Evolutionary conservation across 2,329 filamentous ascomycete genomes (phyloP).

Genomic region (Pseudomassariella vexata): DNA sequence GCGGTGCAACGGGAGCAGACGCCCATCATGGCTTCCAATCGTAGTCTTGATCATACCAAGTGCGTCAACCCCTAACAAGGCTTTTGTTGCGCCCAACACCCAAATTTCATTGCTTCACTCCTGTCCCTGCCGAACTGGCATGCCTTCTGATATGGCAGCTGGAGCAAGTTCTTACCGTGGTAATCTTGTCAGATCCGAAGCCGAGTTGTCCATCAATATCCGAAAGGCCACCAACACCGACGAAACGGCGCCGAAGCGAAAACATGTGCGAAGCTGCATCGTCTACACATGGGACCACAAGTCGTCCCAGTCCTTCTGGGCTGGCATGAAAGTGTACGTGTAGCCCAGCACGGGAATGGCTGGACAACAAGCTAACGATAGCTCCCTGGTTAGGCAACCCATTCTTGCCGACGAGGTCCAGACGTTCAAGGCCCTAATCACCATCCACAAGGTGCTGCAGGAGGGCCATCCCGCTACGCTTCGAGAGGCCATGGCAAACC

Average conservation of each 20-base stretch:
- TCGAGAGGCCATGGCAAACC: constrained; percentile 82
- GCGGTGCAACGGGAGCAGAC: no score
- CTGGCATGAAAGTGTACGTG: constrained; percentile 95
- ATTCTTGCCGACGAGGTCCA: constrained; percentile 97
- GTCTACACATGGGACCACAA: constrained; percentile 99
- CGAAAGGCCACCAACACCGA: constrained; percentile 64
- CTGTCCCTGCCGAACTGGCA: no score
- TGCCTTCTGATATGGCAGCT: no score
- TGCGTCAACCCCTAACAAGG: constrained; percentile 16
- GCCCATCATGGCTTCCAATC: constrained; percentile 23
- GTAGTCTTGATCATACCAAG: constrained; percentile 27
- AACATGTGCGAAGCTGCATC: constrained; percentile 97
- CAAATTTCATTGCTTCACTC: no score
- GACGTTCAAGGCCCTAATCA: constrained; percentile 97
- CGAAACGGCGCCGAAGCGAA: constrained; percentile 66
- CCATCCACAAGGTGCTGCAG: constrained; percentile 93
- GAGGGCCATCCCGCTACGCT: constrained; percentile 88
- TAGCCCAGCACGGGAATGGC: background rate
- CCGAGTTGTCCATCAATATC: constrained; percentile 65
- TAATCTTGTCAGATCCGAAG: constrained; percentile 49
- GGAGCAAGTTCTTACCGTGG: constrained; percentile 2
- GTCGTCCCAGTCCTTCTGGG: constrained; percentile 91
- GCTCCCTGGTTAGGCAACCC: constrained; percentile 82
- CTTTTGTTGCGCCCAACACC: no score
- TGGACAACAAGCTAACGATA: constrained; percentile 5